phyloP scores from a whole-genome alignment of 164 flowering plant species.

The Macadamia tetraphylla region DNA sequence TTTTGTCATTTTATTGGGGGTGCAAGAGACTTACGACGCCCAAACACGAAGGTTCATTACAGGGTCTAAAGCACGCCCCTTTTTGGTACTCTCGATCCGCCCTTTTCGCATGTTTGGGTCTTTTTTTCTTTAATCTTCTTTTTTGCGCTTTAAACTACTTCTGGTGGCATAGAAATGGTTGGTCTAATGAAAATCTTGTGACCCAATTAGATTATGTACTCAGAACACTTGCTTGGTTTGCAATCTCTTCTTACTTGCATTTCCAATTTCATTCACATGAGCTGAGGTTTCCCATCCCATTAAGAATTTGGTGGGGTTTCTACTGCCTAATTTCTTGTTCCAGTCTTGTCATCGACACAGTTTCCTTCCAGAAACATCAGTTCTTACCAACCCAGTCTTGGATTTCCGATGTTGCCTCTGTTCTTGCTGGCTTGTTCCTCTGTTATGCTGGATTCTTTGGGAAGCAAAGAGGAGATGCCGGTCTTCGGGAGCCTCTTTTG shows the following conservation, averaged over 20 bases:
- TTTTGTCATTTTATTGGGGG: slow-evolving; percentile 32
- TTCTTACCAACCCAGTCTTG: slow-evolving; percentile 14
- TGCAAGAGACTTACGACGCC: slow-evolving; percentile 19
- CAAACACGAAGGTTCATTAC: slow-evolving; percentile 16
- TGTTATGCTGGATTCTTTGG: slow-evolving; percentile 19
- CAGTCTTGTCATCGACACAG: slow-evolving; percentile 20
- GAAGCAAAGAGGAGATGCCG: slow-evolving; percentile 11
- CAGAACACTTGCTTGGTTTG: slow-evolving; percentile 46
- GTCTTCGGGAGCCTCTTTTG: slow-evolving; percentile 23
- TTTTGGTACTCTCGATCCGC: slow-evolving; percentile 24
- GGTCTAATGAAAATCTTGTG: slow-evolving; percentile 44
- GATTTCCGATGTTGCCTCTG: slow-evolving; percentile 21
- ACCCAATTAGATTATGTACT: slow-evolving; percentile 42
- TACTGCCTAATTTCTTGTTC: slow-evolving; percentile 19
- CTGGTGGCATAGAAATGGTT: slow-evolving; percentile 50
- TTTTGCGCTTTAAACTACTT: slow-evolving; percentile 38
- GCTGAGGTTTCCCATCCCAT: slow-evolving; percentile 13
- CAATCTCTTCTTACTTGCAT: slow-evolving; percentile 31
- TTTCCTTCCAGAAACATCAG: background rate
- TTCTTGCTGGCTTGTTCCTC: slow-evolving; percentile 13
- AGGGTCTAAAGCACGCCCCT: slow-evolving; percentile 12
- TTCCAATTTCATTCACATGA: slow-evolving; percentile 12
- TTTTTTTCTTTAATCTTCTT: slow-evolving; percentile 40
- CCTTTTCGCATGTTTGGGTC: slow-evolving; percentile 32
- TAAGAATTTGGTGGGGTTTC: slow-evolving; percentile 31